A percentile compares a stretch with the other conserved stretches of the same genome.
Evolutionary conservation across 305 asterid species (phyloP).

Genomic region (Striga hermonthica): DNA sequence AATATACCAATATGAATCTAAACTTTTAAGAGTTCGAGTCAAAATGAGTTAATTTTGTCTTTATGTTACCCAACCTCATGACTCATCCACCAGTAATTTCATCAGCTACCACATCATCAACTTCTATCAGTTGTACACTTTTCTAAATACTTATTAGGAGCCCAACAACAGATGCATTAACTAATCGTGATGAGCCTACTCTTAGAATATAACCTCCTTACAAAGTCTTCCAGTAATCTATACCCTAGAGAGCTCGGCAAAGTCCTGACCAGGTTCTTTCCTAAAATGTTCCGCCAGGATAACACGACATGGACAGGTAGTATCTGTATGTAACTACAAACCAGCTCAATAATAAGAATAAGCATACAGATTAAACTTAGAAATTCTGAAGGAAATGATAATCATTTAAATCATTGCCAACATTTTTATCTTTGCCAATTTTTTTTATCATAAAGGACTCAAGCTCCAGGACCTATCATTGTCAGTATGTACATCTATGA

Average conservation of each 20-base stretch:
- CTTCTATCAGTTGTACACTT: no score
- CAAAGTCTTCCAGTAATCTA: neutral
- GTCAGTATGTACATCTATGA: no score
- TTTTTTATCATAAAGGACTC: neutral
- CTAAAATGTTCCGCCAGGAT: neutral
- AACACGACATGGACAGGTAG: neutral
- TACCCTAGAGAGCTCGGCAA: constrained; percentile 1
- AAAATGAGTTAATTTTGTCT: no score
- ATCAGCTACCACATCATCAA: no score
- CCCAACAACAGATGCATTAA: neutral
- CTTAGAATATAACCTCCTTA: neutral
- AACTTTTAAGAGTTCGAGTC: no score
- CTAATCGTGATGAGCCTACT: neutral
- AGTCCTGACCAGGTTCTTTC: neutral
- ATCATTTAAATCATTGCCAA: neutral
- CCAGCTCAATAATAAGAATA: neutral
- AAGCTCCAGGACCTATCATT: neutral
- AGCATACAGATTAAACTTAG: neutral
- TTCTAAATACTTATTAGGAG: no score
- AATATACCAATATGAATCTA: no score
- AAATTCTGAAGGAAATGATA: neutral
- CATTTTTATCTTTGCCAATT: neutral
- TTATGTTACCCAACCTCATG: no score
- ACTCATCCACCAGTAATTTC: no score
- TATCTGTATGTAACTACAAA: neutral